These are phyloP conservation scores for Mrakia blollopis DNA, from an alignment of 768 basidiomycete genomes.

Conservation along the genomic window DNA sequence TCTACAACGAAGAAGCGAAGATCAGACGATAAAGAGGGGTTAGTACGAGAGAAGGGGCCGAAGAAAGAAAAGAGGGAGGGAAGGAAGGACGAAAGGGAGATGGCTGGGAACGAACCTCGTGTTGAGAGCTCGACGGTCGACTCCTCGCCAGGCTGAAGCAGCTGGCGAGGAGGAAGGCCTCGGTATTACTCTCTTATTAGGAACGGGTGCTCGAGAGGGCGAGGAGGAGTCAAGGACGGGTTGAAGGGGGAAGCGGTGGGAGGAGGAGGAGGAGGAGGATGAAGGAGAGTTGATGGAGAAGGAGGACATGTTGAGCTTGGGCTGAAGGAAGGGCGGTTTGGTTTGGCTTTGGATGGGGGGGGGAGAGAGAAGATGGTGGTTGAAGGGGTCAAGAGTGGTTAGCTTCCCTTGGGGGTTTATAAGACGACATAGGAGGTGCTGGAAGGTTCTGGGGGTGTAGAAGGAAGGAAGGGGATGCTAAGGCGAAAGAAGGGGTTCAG, in stretches of 20 bases:
- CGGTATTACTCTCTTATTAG: neutral
- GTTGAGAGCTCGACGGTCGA: neutral
- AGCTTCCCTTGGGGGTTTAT: neutral
- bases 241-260: neutral
- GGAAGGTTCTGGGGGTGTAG: neutral
- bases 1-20: neutral
- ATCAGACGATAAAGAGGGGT: neutral
- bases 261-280: neutral
- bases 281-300: neutral
- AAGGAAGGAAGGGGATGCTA: neutral
- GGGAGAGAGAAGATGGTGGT: neutral
- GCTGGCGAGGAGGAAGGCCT: neutral
- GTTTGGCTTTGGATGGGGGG: neutral
- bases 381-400: neutral
- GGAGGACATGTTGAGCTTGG: neutral
- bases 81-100: neutral
- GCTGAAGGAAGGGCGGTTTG: neutral
- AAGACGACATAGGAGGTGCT: neutral
- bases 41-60: neutral
- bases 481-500: neutral
- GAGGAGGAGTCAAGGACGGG: neutral
- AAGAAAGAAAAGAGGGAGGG: neutral
- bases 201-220: neutral
- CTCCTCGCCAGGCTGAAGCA: conserved; percentile 7
- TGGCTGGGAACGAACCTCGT: neutral